These are phyloP conservation scores for Avena eriantha DNA, from an alignment of 176 grass and related monocot genomes.

Conservation along the genomic window DNA sequence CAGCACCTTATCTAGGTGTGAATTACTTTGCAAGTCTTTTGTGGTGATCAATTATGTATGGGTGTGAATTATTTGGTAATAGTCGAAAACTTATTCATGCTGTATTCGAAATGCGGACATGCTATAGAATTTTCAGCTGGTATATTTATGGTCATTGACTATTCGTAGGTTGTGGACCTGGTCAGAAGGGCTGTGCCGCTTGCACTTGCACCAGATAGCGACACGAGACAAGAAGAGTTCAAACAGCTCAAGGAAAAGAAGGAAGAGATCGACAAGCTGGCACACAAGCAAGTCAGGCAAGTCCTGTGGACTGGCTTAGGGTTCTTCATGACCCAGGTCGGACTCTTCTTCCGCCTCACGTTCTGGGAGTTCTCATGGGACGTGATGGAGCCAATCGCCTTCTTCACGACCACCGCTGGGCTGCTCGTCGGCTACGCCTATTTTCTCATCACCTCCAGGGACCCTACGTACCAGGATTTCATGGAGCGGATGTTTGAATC, in stretches of 20 bases:
- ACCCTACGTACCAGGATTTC: slow-evolving; percentile 62
- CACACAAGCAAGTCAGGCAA: slow-evolving; percentile 69
- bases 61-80: not conserved
- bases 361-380: slow-evolving; percentile 82
- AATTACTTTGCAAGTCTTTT: slow-evolving; percentile 2
- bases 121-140: slow-evolving; percentile 20
- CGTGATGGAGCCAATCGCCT: slow-evolving; percentile 69
- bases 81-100: not conserved
- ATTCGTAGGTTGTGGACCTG: slow-evolving; percentile 63
- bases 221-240: slow-evolving; percentile 53
- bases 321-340: slow-evolving; percentile 51
- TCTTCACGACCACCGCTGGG: slow-evolving; percentile 55
- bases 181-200: slow-evolving; percentile 68
- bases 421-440: slow-evolving; percentile 62
- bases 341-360: slow-evolving; percentile 65
- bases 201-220: slow-evolving; percentile 40
- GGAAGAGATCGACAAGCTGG: slow-evolving; percentile 65
- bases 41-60: not conserved
- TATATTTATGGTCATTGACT: not conserved
- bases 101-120: not conserved
- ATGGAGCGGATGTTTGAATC: slow-evolving; percentile 66
- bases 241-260: slow-evolving; percentile 59
- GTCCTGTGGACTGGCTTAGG: slow-evolving; percentile 72
- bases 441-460: slow-evolving; percentile 72
- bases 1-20: not conserved